These are phyloP conservation scores for Lepidium sativum DNA, from an alignment of 345 rosid genomes.

Conservation along the genomic window DNA sequence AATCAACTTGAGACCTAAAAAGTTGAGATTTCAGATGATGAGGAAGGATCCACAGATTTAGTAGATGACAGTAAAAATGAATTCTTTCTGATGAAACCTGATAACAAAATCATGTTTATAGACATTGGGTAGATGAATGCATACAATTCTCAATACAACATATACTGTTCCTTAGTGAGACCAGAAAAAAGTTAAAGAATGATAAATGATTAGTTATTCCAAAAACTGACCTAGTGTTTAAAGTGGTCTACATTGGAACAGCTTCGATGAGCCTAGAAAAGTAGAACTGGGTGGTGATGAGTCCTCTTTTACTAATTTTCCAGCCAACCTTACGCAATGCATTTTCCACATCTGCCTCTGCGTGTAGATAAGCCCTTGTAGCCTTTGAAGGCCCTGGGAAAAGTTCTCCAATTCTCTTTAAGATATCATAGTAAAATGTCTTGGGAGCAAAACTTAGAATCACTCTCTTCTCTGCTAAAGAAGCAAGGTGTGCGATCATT, in stretches of 20 bases:
- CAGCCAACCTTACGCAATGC: slow-evolving; percentile 82
- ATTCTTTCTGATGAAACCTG: background rate
- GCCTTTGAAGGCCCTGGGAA: slow-evolving; percentile 98
- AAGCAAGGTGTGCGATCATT: slow-evolving; percentile 91
- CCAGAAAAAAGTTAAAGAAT: background rate
- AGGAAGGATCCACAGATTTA: background rate
- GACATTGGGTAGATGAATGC: background rate
- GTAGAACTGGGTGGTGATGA: slow-evolving; percentile 71
- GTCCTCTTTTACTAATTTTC: slow-evolving; percentile 80
- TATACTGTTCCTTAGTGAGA: background rate
- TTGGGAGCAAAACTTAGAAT: slow-evolving; percentile 89
- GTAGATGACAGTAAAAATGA: background rate
- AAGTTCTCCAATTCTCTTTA: slow-evolving; percentile 85
- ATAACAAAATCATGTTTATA: background rate
- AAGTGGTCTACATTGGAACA: slow-evolving; percentile 40
- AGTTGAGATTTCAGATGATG: background rate
- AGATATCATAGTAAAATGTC: slow-evolving; percentile 69
- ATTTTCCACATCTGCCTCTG: slow-evolving; percentile 85
- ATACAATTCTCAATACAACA: background rate
- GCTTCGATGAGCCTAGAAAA: slow-evolving; percentile 82
- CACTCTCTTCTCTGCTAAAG: slow-evolving; percentile 71
- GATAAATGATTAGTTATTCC: background rate
- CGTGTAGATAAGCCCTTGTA: slow-evolving; percentile 81
- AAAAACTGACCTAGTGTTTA: background rate
- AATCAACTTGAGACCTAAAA: background rate